Base-by-base conservation (phyloP, 1,284 basidiomycete species). In the Vanrija humicola region DNA sequence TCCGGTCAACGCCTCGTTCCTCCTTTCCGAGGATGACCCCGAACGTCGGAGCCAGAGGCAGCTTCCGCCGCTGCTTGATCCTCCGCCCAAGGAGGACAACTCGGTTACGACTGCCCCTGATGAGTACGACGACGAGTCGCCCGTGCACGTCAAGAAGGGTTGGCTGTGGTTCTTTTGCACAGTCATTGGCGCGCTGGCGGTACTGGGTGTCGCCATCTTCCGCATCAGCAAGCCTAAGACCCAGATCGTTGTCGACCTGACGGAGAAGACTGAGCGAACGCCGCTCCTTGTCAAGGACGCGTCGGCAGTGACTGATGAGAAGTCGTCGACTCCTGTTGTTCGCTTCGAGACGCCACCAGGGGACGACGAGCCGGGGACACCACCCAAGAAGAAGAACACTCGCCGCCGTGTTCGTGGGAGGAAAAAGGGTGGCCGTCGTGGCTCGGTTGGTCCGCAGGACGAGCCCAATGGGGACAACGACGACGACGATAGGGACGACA, bases 391-490 rank as follows among this genome's bases (percentile, higher is more conserved):
- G 59, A 73, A 70, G 60, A 68, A 67, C 53, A 60, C 61, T 2
- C 57, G 71, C 5, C 57, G 71, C 12, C 50, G 66, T 18, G 66
- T 68, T 1, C 55, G 66, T n/a, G 66, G 66, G 6, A 54, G 66
- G 59, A 76, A 72, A 61, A 69, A 72, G 62, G 34, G 34, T 12
- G 34, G 34, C 12, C 59, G 64, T 23, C 51, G 59, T 18, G 65
- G 66, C 48, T 62, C 65, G 1, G 50, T 55, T 19, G 57, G 61
- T 6, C 56, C 64, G n/a, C 63, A 50, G 19, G 86, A 84, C 48
- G 85, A 86, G 54, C 83, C 78, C 19, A 79, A 71, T 9, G 75
- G 65, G 4, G 75, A 76, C 26, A 67, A 72, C 21, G 76, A 75
- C 1, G 77, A 74, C 1, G 65, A 50, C 19, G 55, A 55, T 34